These are phyloP conservation scores for Arachnomyces sp. DNA, from an alignment of 2,329 filamentous ascomycete genomes.

Conservation along the genomic window DNA sequence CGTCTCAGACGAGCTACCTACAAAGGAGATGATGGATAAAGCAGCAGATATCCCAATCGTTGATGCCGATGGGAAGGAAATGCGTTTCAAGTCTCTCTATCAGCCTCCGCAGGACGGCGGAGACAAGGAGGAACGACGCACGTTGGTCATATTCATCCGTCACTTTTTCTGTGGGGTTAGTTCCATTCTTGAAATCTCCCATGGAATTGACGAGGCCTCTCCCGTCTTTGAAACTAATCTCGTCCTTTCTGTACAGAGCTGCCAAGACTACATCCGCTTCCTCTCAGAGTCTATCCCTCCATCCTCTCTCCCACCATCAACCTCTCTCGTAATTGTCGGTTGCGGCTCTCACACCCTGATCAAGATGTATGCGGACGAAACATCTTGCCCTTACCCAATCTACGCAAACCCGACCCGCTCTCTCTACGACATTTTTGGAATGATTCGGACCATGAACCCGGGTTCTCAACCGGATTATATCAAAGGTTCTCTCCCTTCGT, in stretches of 20 bases:
- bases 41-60: constrained; percentile 36
- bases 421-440: constrained; percentile 61
- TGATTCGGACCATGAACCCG: constrained; percentile 57
- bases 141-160: constrained; percentile 66
- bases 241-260: constrained; percentile 57
- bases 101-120: constrained; percentile 6
- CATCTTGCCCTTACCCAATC: constrained; percentile 62
- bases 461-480: constrained; percentile 62
- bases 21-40: constrained; percentile 7
- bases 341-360: constrained; percentile 65
- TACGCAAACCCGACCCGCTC: constrained; percentile 65
- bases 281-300: constrained; percentile 54
- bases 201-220: constrained; percentile 1
- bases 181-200: constrained; percentile 12
- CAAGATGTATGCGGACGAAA: constrained; percentile 55
- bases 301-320: constrained; percentile 41
- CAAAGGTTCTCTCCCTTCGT: constrained; percentile 41
- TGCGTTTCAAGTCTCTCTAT: constrained; percentile 58
- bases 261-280: constrained; percentile 64
- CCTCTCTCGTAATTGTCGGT: constrained; percentile 62
- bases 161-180: constrained; percentile 76
- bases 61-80: constrained; percentile 53
- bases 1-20: constrained; percentile 3
- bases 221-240: constrained; percentile 1
- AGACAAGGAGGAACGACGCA: constrained; percentile 37